Evolutionary conservation across 139 green algal species (phyloP), one percentile per base, ranked within the genome.

Genomic region (Klebsormidium nitens): DNA sequence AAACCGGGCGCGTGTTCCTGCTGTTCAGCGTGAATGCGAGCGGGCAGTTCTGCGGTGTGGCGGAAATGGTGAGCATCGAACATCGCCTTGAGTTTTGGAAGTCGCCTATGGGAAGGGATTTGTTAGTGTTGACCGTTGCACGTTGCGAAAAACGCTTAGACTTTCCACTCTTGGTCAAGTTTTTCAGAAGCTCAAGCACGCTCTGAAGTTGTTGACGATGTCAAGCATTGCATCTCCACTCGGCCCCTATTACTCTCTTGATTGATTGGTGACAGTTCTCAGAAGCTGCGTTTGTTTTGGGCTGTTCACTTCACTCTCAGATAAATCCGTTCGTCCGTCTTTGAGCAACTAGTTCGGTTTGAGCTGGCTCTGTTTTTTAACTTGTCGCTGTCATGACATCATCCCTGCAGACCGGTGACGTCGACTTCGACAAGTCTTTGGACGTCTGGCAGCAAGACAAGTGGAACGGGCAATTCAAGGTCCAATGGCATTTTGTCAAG

Each of bases 11-110:
- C 8, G 36, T 64, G 1, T 2, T 74, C 52, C 56, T 74, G 26
- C 31, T 65, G 4, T 67, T 58, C 39, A 58, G 66, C 38, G 76
- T 82, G 36, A 82, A 82, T 71, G 57, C 62, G 32, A 82, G 76
- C 55, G 71, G 76, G 40, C 71, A 82, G 63, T 82, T 82, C 64
- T 79, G 64, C 38, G 76, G 76, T 26, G 76, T 82, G 14, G 76
- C 76, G 19, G 63, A 82, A 64, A 82, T 82, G 76, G 64, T 59
- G 19, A 28, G 29, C 4, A 36, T 23, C 32, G n/a, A n/a, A 29
- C 52, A 6, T 61, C 11, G 52, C n/a, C 19, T 17, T n/a, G 11
- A n/a, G 17, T 8, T n/a, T 61, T 61, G 23, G 23, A n/a, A 34
- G n/a, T 23, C 17, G 52, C 17, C 44, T 19, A 19, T 19, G 44